Evolutionary conservation across 495 filamentous ascomycete species (phyloP), one percentile per base, ranked within the genome.

Genomic region (Recurvomyces mirabilis): DNA sequence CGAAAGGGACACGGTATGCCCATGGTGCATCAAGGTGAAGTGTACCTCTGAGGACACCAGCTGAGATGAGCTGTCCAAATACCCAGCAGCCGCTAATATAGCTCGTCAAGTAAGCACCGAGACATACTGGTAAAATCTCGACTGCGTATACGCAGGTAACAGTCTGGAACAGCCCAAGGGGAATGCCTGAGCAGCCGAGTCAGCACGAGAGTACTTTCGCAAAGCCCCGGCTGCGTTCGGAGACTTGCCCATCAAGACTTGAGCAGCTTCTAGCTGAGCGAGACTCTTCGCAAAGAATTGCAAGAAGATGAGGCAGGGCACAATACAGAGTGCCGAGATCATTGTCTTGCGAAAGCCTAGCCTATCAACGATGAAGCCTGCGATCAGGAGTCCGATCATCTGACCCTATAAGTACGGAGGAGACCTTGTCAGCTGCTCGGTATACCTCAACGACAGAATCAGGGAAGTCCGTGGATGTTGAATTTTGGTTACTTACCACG

Each of bases 251-350:
- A 75, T 78, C 10, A 88, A 65, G 49, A 87, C 83, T 60, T 85
- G 80, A 5, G 73, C 82, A 9, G 78, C 73, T n/a, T 82, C 70
- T n/a, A 88, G 69, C 4, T 72, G 65, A 45, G 77, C 67, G n/a
- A 86, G 71, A 51, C 71, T 79, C 38, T 77, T 70, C 4, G 81
- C 82, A 5, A 79, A 83, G 67, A 87, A 87, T 60, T 82, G 81
- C 57, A 88, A 78, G 5, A 78, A 65, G 14, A 75, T 83, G 67
- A 82, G 82, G 4, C 70, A 74, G n/a, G 67, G 72, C 46, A 87
- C 64, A 10, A 82, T 58, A n/a, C 71, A 53, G 29, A 88, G 68
- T 50, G 76, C 82, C 14, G 62, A 67, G 53, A 86, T 80, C 42
- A 86, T 72, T 4, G 82, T 86, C 37, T 48, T 23, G 5, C 70